Evolutionary conservation across 2,329 filamentous ascomycete genomes (phyloP).

Genomic region (Chaetomium olivaceum): DNA sequence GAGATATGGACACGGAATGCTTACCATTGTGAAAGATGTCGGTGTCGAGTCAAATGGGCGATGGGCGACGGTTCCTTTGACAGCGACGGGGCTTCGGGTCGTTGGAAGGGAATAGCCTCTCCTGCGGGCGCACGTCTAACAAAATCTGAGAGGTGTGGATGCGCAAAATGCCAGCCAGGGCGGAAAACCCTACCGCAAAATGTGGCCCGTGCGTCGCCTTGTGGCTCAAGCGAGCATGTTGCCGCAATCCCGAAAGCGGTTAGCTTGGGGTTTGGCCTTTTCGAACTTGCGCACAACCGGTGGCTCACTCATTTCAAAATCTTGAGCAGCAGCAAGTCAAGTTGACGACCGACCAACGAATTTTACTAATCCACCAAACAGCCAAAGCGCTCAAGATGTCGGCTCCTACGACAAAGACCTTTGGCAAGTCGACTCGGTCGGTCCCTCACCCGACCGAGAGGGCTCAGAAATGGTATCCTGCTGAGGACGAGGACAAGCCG

Average conservation of each 20-base stretch:
- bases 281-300: constrained; percentile 35
- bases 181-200: constrained; percentile 35
- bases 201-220: constrained; percentile 29
- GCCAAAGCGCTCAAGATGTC: constrained; percentile 62
- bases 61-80: constrained; percentile 34
- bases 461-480: constrained; percentile 99
- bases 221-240: constrained; percentile 18
- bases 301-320: constrained; percentile 34
- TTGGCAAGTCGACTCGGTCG: constrained; percentile 93
- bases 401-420: constrained; percentile 82
- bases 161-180: constrained; percentile 34
- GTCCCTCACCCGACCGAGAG: constrained; percentile 85
- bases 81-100: constrained; percentile 34
- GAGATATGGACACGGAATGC: constrained; percentile 11
- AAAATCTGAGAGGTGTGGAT: constrained; percentile 35
- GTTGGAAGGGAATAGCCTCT: constrained; percentile 31
- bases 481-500: constrained; percentile 82
- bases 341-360: constrained; percentile 36
- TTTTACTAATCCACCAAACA: constrained; percentile 36
- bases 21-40: constrained; percentile 35
- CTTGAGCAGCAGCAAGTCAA: constrained; percentile 34
- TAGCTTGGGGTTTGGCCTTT: constrained; percentile 37
- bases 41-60: constrained; percentile 35
- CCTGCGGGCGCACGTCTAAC: constrained; percentile 29
- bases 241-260: constrained; percentile 30